Percentiles rank a stretch among this genome's conserved stretches.
These are phyloP conservation scores for Citrullus colocynthis DNA, from an alignment of 306 rosid genomes.

Conservation along the genomic window DNA sequence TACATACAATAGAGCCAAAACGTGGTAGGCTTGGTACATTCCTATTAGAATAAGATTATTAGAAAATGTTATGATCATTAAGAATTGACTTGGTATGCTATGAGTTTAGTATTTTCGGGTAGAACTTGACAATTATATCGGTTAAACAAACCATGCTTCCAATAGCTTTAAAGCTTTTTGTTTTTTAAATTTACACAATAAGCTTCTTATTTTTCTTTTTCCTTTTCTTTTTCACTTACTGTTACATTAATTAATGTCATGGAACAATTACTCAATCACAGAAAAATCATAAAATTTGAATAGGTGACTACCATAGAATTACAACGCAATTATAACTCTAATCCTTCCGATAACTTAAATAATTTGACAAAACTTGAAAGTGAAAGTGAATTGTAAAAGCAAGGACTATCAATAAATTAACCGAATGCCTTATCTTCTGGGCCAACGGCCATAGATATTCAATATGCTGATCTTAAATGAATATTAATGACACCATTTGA, in stretches of 20 bases:
- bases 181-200: too few species aligned
- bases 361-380: background rate
- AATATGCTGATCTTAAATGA: background rate
- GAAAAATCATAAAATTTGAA: too few species aligned
- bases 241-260: too few species aligned
- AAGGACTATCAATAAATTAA: background rate
- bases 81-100: background rate
- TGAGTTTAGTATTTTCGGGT: background rate
- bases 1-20: background rate
- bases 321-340: too few species aligned
- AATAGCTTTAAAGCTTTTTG: too few species aligned
- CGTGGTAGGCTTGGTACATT: background rate
- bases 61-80: background rate
- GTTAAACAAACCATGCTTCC: background rate
- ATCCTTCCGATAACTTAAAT: background rate
- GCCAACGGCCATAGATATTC: background rate
- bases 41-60: background rate
- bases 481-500: background rate
- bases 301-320: too few species aligned
- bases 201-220: too few species aligned
- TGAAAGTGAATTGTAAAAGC: background rate
- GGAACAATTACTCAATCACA: background rate
- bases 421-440: background rate
- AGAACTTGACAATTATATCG: background rate
- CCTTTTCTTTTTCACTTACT: too few species aligned